phyloP scores from a whole-genome alignment of 2,329 filamentous ascomycete genomes.

The Microcyclosporella mali region DNA sequence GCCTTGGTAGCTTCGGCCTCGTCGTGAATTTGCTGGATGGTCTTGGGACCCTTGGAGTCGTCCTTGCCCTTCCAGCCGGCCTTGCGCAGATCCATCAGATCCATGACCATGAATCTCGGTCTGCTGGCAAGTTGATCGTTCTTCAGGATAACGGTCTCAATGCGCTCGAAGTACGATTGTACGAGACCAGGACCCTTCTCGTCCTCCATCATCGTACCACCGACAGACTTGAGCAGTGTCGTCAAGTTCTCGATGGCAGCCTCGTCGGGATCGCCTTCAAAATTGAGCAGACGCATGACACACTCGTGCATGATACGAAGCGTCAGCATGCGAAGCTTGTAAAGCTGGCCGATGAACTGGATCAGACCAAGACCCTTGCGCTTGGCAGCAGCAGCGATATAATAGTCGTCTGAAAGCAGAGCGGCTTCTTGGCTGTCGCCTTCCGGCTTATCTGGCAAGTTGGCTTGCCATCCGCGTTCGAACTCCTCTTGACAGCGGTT shows the following conservation, averaged over 20 bases:
- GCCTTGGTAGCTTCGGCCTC: slow-evolving; percentile 74
- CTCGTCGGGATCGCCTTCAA: slow-evolving; percentile 86
- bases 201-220: slow-evolving; percentile 72
- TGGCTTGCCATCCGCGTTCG: slow-evolving; percentile 92
- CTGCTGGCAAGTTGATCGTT: slow-evolving; percentile 72
- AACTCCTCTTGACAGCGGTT: slow-evolving; percentile 99
- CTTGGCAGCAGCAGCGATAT: slow-evolving; percentile 87
- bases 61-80: slow-evolving; percentile 81
- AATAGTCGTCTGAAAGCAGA: slow-evolving; percentile 95
- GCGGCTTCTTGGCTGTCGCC: slow-evolving; percentile 64
- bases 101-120: slow-evolving; percentile 94
- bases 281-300: slow-evolving; percentile 94
- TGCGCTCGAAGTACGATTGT: slow-evolving; percentile 88
- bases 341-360: slow-evolving; percentile 98
- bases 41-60: slow-evolving; percentile 96
- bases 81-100: slow-evolving; percentile 77
- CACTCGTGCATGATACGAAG: slow-evolving; percentile 99
- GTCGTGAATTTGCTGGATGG: slow-evolving; percentile 82
- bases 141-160: slow-evolving; percentile 72
- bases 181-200: slow-evolving; percentile 79
- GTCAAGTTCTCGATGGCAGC: slow-evolving; percentile 93
- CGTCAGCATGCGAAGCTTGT: slow-evolving; percentile 97
- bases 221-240: slow-evolving; percentile 87
- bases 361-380: slow-evolving; percentile 94
- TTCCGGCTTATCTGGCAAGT: slow-evolving; percentile 72